Evolutionary conservation across 768 basidiomycete genomes (phyloP), one percentile per base, ranked within the genome.

Genomic region (Auriculariales sp.): DNA sequence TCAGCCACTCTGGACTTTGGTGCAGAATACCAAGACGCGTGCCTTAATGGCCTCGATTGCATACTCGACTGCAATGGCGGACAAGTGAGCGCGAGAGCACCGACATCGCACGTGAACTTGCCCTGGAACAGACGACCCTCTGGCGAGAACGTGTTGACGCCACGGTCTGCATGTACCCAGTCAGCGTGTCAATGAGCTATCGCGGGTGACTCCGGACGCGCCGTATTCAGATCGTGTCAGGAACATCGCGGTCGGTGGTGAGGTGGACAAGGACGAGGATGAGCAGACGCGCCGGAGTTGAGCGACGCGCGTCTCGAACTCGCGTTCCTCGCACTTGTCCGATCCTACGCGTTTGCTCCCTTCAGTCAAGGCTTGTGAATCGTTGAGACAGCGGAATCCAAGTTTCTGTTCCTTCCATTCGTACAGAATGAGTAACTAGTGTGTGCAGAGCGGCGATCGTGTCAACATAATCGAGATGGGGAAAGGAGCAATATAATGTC

Each of bases 11-110:
- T 19, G 17, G 34, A 7, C 7, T 36, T 12, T 12, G 19, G 28
- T 4, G 39, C 39, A 9, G 39, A 25, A 19, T 19, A 22, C 12
- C 22, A 25, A 30, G 24, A 24, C 27, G 25, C 59, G 52, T 55
- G 92, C 92, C 68, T 95, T 98, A 67, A 98, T 98, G 6, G 95
- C 95, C 62, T 99, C 95, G 63, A 98, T 99, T 47, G 95, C 95
- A 73, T 98, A 98, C 68, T 99, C 95, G 66, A 99, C 94, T 97
- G 29, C 27, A 44, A 25, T 1, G 39, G 19, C 1, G 5, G 25
- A 27, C 47, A 58, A 42, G 14, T 55, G 39, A 39, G 14, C 9
- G 25, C 47, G 31, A 28, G 17, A 33, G 1, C 28, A 36, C 10
- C 19, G 50, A 15, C 3, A 32, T 22, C 29, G 15, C 19, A 35